These are phyloP conservation scores for Kurtzmaniella fragi DNA, from an alignment of 805 yeast species.

Conservation along the genomic window DNA sequence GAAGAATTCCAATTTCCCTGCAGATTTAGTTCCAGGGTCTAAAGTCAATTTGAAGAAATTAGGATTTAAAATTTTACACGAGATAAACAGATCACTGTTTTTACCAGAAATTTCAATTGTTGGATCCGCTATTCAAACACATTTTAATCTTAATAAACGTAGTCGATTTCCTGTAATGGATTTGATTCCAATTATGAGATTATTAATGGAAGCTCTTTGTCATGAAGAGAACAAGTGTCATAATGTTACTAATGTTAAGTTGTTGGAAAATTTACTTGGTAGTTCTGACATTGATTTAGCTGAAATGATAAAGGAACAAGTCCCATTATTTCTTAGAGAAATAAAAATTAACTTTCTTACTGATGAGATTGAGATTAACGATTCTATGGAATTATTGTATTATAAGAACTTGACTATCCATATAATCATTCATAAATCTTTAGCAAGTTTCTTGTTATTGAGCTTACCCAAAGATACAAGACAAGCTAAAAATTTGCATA, in stretches of 20 bases:
- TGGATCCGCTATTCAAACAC: constrained; percentile 41
- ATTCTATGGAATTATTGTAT: constrained; percentile 51
- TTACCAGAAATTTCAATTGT: constrained; percentile 52
- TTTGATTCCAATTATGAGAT: constrained; percentile 25
- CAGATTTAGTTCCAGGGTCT: constrained; percentile 7
- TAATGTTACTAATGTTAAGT: constrained; percentile 17
- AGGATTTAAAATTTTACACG: constrained; percentile 50
- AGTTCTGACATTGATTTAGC: constrained; percentile 19
- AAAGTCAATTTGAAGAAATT: constrained; percentile 39
- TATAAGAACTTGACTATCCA: constrained; percentile 56
- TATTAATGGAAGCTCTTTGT: constrained; percentile 16
- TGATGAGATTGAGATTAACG: constrained; percentile 30
- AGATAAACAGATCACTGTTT: constrained; percentile 45
- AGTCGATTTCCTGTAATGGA: constrained; percentile 15
- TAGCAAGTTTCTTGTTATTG: constrained; percentile 33
- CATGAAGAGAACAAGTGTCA: constrained; percentile 14
- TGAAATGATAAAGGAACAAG: constrained; percentile 18
- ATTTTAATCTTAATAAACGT: constrained; percentile 16
- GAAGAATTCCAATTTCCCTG: constrained; percentile 3
- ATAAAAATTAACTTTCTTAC: constrained; percentile 17
- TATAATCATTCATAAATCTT: constrained; percentile 47
- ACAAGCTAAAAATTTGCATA: constrained; percentile 13
- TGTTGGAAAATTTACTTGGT: constrained; percentile 13
- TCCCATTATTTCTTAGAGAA: constrained; percentile 23
- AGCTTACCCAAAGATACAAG: constrained; percentile 6